Conservation (phyloP, 495 filamentous ascomycete genomes). For the Neurospora hispaniola region DNA sequence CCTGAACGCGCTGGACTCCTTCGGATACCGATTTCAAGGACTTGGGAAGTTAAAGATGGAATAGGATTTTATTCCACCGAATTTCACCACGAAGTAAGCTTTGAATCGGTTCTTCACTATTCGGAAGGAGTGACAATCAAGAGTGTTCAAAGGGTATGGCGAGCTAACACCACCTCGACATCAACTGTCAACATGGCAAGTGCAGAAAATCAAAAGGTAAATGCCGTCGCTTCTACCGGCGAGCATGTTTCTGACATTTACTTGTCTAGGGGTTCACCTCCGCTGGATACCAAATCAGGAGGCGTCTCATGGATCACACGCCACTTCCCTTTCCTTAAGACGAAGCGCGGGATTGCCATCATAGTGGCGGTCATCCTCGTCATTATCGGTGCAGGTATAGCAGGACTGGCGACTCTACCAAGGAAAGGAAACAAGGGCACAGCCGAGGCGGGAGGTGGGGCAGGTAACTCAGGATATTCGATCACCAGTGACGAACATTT, state of each 20-base stretch:
- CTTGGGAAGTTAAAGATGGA: not conserved
- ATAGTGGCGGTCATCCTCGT: slow-evolving; percentile 23
- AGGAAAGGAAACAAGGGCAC: slow-evolving; percentile 6
- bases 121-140: not conserved
- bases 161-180: not conserved
- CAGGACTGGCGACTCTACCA: slow-evolving; percentile 24
- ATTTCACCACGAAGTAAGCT: not conserved
- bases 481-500: slow-evolving; percentile 38
- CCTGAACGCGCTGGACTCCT: not conserved
- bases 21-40: not conserved
- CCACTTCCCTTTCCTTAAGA: slow-evolving; percentile 30
- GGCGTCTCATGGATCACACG: slow-evolving; percentile 18
- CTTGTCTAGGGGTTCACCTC: not conserved
- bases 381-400: slow-evolving; percentile 26
- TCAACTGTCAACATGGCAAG: not conserved
- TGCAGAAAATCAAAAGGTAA: not conserved
- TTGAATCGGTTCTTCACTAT: not conserved
- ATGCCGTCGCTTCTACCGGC: not conserved
- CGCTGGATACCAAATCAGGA: not conserved
- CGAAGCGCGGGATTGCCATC: slow-evolving; percentile 26
- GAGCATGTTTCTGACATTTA: not conserved
- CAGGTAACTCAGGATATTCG: slow-evolving; percentile 8
- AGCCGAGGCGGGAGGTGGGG: not conserved
- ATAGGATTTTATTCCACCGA: not conserved
- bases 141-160: not conserved